Evolutionary conservation across 208 protist species (phyloP), one percentile per base, ranked within the genome.

Genomic region (Acanthamoeba lenticulata): DNA sequence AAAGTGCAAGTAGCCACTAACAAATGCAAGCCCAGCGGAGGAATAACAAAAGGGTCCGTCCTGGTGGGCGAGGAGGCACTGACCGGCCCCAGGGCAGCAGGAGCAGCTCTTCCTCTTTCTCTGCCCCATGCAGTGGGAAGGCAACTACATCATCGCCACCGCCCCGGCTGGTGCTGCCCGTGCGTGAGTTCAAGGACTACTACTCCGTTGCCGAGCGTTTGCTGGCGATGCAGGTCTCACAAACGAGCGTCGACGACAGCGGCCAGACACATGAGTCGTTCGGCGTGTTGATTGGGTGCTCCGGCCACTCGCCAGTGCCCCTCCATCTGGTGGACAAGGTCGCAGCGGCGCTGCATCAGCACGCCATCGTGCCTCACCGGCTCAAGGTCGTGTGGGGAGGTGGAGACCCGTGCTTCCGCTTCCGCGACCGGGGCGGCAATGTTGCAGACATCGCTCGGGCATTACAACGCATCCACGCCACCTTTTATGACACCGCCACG

Each of bases 391-490:
- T 79, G 6, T 79, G 69, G 69, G 69, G 69, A n/a, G 69, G 69
- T 15, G 69, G 69, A 3, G 69, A 79, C 69, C 69, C 69, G 38
- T 79, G 69, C 69, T 79, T 79, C 36, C 69, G 69, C 69, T 79
- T 79, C 36, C 69, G 36, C 2, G 34, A 42, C 36, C 69, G 69
- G 34, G 69, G 69, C 69, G 69, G 69, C 69, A 79, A 79, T 36
- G 69, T 79, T 6, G 69, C 69, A 5, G 69, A 79, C 36, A 45
- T 79, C 24, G 69, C 69, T 0, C 69, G 69, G 6, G 34, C 38
- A 6, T 36, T 79, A n/a, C 13, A 44, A 3, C 36, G 38, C 36
- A 15, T 79, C 2, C 69, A 79, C 38, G 15, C 52, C 52, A 60
- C 17, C 52, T 11, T 21, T 60, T n/a, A 4, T 21, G 15, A 9